These are phyloP conservation scores for Pezicula neosporulosa DNA, from an alignment of 2,329 filamentous ascomycete genomes.

Conservation along the genomic window DNA sequence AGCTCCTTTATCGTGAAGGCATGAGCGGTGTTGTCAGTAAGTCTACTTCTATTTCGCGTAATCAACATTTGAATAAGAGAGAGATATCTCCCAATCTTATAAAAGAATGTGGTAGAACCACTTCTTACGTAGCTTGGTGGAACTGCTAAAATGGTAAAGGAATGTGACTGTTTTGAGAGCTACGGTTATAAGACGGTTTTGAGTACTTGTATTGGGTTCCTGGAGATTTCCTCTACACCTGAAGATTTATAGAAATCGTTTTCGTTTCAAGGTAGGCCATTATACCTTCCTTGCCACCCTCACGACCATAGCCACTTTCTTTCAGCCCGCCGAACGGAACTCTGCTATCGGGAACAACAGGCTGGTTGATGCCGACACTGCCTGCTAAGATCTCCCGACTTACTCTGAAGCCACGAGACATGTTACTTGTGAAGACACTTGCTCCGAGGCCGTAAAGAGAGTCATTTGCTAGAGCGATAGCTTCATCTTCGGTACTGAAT, in stretches of 20 bases:
- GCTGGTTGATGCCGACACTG: slow-evolving; percentile 26
- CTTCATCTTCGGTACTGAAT: slow-evolving; percentile 51
- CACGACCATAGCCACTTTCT: slow-evolving; percentile 5
- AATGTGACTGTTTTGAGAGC: too few species aligned
- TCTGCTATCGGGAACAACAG: slow-evolving; percentile 1
- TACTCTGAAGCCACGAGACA: slow-evolving; percentile 40
- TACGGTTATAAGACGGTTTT: too few species aligned
- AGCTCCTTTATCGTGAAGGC: too few species aligned
- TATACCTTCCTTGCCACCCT: background rate
- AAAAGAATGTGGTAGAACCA: too few species aligned
- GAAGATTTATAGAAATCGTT: background rate
- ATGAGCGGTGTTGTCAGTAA: too few species aligned
- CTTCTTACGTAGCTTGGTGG: too few species aligned
- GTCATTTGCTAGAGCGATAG: slow-evolving; percentile 56
- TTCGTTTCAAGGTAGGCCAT: background rate
- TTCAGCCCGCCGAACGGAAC: slow-evolving; percentile 11
- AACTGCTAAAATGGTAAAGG: too few species aligned
- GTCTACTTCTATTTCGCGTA: too few species aligned
- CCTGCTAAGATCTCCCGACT: slow-evolving; percentile 48
- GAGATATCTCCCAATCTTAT: too few species aligned
- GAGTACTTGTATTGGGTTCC: too few species aligned
- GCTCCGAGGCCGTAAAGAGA: slow-evolving; percentile 59
- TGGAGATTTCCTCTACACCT: too few species aligned
- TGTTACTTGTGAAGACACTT: slow-evolving; percentile 54
- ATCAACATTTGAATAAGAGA: too few species aligned